Base-by-base conservation (phyloP, 164 flowering plant species). In the Cinnamomum micranthum region DNA sequence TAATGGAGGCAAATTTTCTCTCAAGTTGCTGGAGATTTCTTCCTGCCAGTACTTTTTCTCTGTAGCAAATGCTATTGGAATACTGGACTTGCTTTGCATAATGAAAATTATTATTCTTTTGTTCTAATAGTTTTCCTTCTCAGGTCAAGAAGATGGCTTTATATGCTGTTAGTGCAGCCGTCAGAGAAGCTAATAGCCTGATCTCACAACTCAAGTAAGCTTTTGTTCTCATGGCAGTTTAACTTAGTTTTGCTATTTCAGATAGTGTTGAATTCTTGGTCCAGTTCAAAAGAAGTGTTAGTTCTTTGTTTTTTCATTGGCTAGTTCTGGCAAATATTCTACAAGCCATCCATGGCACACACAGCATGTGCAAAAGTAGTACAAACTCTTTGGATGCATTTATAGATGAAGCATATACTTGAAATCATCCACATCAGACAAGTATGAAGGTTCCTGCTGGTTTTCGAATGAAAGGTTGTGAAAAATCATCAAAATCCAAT, bases 141-240 rank as follows among this genome's bases (percentile, higher is more conserved):
- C 77, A 86, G 88, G 83, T 86, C 65, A 84, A 82, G 75, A 86
- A 82, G 79, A 86, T 86, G 85, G 72, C 81, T n/a, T 67, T 86
- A 15, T 78, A 77, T 72, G 85, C 84, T n/a, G 84, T 71, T 65
- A 81, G 83, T 75, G 75, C 74, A 28, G 85, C 88, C 65, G 79
- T 84, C 20, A 78, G 65, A 69, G 83, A 82, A 58, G 84, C 80
- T 50, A 55, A 19, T 28, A 62, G 59, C 31, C 75, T 82, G 59
- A 65, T 79, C 7, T 59, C 76, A 31, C 25, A 77, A 60, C 80
- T 79, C 70, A 64, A 65, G 84, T 79, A 77, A 70, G 62, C 41
- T 65, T n/a, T 27, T 28, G 17, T 71, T 55, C 20, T 68, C 17
- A 9, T 66, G 63, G 22, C 63, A 17, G 10, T 15, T 64, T 19